Evolutionary conservation across 805 yeast species (phyloP), one percentile per base, ranked within the genome.

Genomic region (Candida ascalaphidarum): DNA sequence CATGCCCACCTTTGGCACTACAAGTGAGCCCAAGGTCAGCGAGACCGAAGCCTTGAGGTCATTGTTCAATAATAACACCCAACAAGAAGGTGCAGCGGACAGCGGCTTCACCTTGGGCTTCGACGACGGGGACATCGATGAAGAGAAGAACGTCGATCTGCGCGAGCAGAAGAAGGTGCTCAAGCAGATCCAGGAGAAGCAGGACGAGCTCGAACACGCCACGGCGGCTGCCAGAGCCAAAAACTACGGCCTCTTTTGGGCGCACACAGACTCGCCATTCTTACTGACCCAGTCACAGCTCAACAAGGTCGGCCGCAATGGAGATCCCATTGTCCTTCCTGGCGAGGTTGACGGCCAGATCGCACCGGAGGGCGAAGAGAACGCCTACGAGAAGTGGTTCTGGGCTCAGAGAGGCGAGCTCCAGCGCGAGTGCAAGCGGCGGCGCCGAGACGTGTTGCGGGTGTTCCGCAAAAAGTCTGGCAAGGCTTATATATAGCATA

Each of bases 241-340:
- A 11, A 46, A 47, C 30, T 44, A 38, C 25, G 76, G 84, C 6
- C 58, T 86, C 20, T 88, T 89, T 52, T 89, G 94, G 68, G 59
- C 79, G 2, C 96, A 89, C 49, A 58, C 65, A 9, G 81, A 81
- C 12, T 88, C 96, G 1, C 96, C 96, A 1, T 89, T 84, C 55
- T 60, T 89, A 37, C 73, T 71, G 28, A 78, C 96, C 0, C 97
- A 88, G 55, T 67, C 95, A 0, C 95, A 82, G 49, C 50, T 85
- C 26, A 71, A 70, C 33, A 79, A 75, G 43, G 40, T 81, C 20
- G 62, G 69, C 6, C 44, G 50, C n/a, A 34, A 34, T 3, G 44
- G 40, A 11, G 55, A 49, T 21, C 57, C 48, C 7, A 34, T 53
- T 12, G 41, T 36, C 17, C 47, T 62, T 25, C 68, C 68, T 2